Percentiles rank a stretch among this genome's conserved stretches.
phyloP scores from a whole-genome alignment of 805 yeast genomes.

The Hanseniaspora jakobsenii region DNA sequence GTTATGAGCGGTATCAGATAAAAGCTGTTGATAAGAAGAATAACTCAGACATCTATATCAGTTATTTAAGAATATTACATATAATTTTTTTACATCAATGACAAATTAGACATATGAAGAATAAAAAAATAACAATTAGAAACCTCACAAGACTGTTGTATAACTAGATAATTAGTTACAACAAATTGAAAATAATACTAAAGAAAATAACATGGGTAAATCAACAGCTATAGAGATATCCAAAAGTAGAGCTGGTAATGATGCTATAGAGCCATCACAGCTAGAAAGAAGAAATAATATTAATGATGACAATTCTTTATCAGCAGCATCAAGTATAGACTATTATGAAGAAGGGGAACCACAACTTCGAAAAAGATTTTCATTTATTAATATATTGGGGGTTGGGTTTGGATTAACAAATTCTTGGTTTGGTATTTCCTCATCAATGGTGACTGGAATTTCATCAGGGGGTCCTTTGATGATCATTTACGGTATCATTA shows the following conservation, averaged over 20 bases:
- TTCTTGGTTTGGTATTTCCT: constrained; percentile 56
- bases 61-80: no score
- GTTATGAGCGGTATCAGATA: no score
- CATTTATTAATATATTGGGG: constrained; percentile 42
- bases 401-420: constrained; percentile 53
- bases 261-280: neutral
- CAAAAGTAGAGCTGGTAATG: neutral
- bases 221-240: constrained; percentile 1
- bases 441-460: constrained; percentile 46
- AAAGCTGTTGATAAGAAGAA: no score
- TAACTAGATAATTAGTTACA: no score
- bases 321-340: constrained; percentile 5
- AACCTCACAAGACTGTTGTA: no score
- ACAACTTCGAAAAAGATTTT: constrained; percentile 32
- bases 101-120: no score
- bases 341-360: constrained; percentile 22
- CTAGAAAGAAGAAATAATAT: constrained; percentile 6
- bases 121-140: no score
- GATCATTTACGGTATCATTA: constrained; percentile 46
- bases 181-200: neutral
- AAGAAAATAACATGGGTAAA: neutral
- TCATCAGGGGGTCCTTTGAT: constrained; percentile 50
- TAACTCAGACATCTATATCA: no score
- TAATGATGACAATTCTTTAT: neutral
- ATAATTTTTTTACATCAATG: no score